Evolutionary conservation across 108 stramenopile species (phyloP), one percentile per base, ranked within the genome.

Genomic region (Nitzschia putrida): DNA sequence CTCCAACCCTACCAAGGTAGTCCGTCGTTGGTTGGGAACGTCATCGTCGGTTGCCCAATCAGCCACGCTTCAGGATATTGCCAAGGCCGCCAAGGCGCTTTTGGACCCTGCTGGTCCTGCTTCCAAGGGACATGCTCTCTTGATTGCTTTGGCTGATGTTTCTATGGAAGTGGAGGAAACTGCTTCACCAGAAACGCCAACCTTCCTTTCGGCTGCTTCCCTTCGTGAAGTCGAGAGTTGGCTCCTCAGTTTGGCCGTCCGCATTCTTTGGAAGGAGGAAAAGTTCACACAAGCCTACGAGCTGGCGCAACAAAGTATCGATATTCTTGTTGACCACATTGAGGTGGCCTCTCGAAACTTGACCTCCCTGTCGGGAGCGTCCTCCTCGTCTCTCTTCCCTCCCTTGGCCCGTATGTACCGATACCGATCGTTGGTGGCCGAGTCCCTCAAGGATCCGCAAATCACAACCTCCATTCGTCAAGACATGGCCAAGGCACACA

Each of bases 21-120:
- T 92, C 20, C 85, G 89, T 47, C 82, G 90, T 44, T 95, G 91
- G 91, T 79, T 95, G 40, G 86, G 88, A 45, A 77, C 90, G 14
- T 71, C 85, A 6, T 88, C 87, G 18, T 90, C 86, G n/a, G 80
- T 85, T 3, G 80, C 91, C 0, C 78, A 65, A 14, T 64, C 68
- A 18, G 87, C 87, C 11, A 82, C 88, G 8, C 34, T 83, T 23
- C 72, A 50, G 22, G 73, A 77, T 34, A 83, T 91, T 56, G 66
- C 84, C 39, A 23, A 53, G 0, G 84, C 80, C 7, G 93, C 93
- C 0, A 39, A 20, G 6, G 42, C 22, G 0, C 39, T 87, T 23
- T 64, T 94, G 65, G 86, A 91, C 69, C 89, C 93, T 12, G 12
- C 34, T 14, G 74, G 78, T 1, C 23, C 8, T 10, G 73, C 76